Percentiles rank a stretch among this genome's conserved stretches.
Evolutionary conservation across 768 basidiomycete species (phyloP).

Genomic region (Serendipita indica): DNA sequence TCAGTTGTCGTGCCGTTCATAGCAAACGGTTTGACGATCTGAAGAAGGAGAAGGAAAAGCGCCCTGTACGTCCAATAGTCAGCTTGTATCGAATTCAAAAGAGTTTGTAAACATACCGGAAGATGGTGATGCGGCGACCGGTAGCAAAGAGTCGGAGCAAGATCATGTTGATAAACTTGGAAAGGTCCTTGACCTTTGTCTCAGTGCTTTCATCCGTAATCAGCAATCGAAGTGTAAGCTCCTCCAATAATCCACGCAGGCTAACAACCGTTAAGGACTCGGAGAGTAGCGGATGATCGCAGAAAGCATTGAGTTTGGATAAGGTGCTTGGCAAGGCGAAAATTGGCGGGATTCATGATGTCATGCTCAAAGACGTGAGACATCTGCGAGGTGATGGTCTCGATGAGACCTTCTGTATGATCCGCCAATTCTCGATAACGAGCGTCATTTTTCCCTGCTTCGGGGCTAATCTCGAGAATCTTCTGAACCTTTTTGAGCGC

Average conservation of each 20-base stretch:
- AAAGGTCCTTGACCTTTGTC: constrained; percentile 80
- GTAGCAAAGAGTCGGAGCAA: constrained; percentile 87
- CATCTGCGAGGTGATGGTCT: constrained; percentile 85
- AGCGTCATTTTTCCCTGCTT: constrained; percentile 49
- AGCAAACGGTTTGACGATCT: constrained; percentile 75
- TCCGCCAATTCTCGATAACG: constrained; percentile 67
- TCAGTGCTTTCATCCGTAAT: constrained; percentile 82
- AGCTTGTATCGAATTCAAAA: not conserved
- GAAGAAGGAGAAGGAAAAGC: constrained; percentile 66
- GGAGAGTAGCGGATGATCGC: constrained; percentile 76
- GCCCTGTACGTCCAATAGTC: constrained; percentile 30
- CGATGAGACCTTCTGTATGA: constrained; percentile 70
- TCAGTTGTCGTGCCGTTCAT: constrained; percentile 53
- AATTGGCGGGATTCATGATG: constrained; percentile 59
- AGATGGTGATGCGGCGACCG: constrained; percentile 76
- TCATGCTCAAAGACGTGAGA: constrained; percentile 79
- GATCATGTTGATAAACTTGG: constrained; percentile 97
- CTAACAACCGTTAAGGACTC: constrained; percentile 77
- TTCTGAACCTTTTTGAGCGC: constrained; percentile 87
- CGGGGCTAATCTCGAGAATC: constrained; percentile 61
- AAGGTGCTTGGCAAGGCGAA: constrained; percentile 90
- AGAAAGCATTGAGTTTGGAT: constrained; percentile 93
- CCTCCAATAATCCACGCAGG: constrained; percentile 74
- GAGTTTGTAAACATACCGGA: constrained; percentile 56
- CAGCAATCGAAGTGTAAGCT: constrained; percentile 77